Evolutionary conservation across 495 filamentous ascomycete species (phyloP), one percentile per base, ranked within the genome.

Genomic region (Xylaria telfairii): DNA sequence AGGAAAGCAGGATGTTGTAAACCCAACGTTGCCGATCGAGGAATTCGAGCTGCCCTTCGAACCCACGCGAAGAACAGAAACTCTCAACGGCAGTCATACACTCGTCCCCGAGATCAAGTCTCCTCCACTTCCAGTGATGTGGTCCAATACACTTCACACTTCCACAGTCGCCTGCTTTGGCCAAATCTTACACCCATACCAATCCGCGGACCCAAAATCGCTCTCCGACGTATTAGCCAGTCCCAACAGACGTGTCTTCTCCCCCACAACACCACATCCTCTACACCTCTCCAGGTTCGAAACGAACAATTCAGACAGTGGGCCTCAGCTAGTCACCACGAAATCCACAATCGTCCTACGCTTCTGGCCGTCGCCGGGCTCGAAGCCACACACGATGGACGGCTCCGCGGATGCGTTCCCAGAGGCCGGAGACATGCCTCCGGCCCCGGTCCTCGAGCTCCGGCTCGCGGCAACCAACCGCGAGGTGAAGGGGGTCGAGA

Each of bases 161-260:
- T 73, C 77, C 26, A 85, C 83, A 0, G 67, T 49, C 51, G 83
- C 80, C 15, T 53, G 76, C 21, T 86, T 84, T 57, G 84, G 84
- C 62, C 80, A 82, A 51, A 65, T 84, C 30, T 71, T 84, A 4
- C 82, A 83, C 54, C 54, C 49, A 49, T 66, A 73, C 26, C 41
- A 47, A 4, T 51, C 61, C 12, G 54, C 51, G 4, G 24, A 47
- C 17, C 54, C 76, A 0, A 63, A 44, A 5, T 63, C 57, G 3
- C 17, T 30, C 3, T 64, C 67, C 24, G 41, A 65, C 8, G 73
- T 77, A 15, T 57, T 76, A 17, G 32, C 60, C 28, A 41, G 49
- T 39, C 69, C 68, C 47, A 54, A 73, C 30, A 65, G 62, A 10
- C 76, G 72, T 67, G 59, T 74, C 4, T 77, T 78, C 44, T 46